phyloP scores from a whole-genome alignment of 164 flowering plant genomes.

The Pachysandra terminalis region DNA sequence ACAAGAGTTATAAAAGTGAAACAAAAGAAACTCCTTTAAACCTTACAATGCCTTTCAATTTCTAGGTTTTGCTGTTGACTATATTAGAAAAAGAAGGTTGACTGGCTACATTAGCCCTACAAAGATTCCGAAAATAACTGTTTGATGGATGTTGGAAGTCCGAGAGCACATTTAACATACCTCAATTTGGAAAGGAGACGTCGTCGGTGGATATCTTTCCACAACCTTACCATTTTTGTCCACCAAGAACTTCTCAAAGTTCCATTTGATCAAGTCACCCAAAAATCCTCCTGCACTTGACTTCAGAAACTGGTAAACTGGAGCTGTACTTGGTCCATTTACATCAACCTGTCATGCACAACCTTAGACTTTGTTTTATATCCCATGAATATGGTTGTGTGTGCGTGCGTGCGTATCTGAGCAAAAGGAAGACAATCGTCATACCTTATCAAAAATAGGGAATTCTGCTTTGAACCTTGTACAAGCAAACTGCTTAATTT shows the following conservation, averaged over 20 bases:
- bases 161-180: conserved; percentile 28
- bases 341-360: conserved; percentile 64
- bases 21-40: no score
- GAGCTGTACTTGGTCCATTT: conserved; percentile 87
- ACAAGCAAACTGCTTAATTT: conserved; percentile 88
- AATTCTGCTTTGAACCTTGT: conserved; percentile 88
- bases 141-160: neutral
- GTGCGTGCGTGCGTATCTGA: neutral
- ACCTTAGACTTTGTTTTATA: neutral
- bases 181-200: conserved; percentile 93
- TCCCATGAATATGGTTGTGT: no score
- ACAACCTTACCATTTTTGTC: conserved; percentile 91
- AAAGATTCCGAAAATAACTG: neutral
- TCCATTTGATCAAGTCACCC: conserved; percentile 89
- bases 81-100: neutral
- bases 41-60: neutral
- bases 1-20: neutral
- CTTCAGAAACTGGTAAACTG: conserved; percentile 86
- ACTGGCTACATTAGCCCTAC: no score
- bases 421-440: neutral
- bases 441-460: conserved; percentile 93
- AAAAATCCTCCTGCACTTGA: conserved; percentile 78
- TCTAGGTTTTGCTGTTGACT: neutral
- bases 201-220: conserved; percentile 83
- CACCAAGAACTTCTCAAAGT: conserved; percentile 90